Evolutionary conservation across 257 asterid species (phyloP), one percentile per base, ranked within the genome.

Genomic region (Schizonepeta tenuifolia): DNA sequence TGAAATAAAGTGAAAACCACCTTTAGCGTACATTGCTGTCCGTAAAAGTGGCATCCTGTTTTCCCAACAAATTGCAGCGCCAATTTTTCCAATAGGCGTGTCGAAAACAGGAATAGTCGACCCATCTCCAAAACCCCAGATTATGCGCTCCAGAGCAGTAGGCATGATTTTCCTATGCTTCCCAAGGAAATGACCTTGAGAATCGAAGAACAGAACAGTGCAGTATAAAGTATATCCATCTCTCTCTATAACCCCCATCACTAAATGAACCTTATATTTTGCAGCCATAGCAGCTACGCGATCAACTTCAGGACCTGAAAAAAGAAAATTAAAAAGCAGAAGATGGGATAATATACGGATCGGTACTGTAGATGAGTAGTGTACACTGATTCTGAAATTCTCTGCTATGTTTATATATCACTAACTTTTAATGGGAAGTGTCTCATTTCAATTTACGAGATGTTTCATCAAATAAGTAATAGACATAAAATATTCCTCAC

Each of bases 61-160:
- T 83, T 95, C 98, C 99, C 99, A 95, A 83, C 99, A 95, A 75
- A 95, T 90, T 33, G 99, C 99, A 20, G 96, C 99, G 47, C 99
- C 98, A 0, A 95, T 90, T 79, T 92, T 95, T 17, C 98, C 98
- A 70, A 95, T 61, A 40, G 99, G 89, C 12, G 99, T 95, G 69
- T 95, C 95, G 35, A 86, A 91, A 75, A 91, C 96, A 4, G 97
- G 99, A 77, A 92, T 90, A 17, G 99, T 95, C 20, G 98, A 91
- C 12, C 99, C 99, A 71, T 95, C 99, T 44, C 99, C 98, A 21
- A 92, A 95, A 54, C 99, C 97, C 99, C 98, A 95, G 53, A 95
- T 88, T 49, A 95, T 83, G 61, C 98, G 96, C 64, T 95, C 99
- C 57, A 95, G 74, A 14, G 92, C 96, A 6, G 96, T 91, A 14